Conservation (phyloP, 2,329 filamentous ascomycete genomes). For the Tolypocladium ophioglossoides region DNA sequence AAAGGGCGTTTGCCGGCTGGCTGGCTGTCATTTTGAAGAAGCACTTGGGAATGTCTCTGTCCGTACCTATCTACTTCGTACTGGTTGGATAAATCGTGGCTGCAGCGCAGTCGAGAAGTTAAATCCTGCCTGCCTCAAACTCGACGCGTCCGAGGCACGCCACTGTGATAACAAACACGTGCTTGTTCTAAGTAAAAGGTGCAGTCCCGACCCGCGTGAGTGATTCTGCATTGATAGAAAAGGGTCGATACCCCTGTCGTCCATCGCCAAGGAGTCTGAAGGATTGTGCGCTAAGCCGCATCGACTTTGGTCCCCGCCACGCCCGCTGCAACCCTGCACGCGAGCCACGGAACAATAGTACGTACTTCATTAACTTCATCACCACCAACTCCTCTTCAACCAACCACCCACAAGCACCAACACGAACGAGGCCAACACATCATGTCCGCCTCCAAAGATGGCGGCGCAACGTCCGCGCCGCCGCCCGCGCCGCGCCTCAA, state of each 20-base stretch:
- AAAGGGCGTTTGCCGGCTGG: neutral
- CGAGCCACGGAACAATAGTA: too few relatives aligned
- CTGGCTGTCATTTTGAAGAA: neutral
- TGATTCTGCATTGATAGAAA: too few relatives aligned
- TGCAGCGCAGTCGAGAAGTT: too few relatives aligned
- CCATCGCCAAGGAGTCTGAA: too few relatives aligned
- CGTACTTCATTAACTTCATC: neutral
- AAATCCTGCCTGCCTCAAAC: too few relatives aligned
- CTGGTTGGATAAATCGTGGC: neutral
- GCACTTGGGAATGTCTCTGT: neutral
- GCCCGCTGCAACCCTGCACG: too few relatives aligned
- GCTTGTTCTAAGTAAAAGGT: too few relatives aligned
- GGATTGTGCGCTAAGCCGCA: neutral
- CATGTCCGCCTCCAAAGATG: constrained; percentile 18
- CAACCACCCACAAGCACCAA: neutral
- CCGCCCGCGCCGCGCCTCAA: constrained; percentile 21
- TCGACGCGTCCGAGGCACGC: neutral
- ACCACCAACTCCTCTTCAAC: neutral
- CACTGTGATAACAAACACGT: too few relatives aligned
- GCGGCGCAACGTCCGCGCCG: constrained; percentile 12
- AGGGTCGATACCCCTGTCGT: too few relatives aligned
- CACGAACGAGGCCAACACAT: neutral
- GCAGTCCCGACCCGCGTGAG: too few relatives aligned
- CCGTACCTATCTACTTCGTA: neutral
- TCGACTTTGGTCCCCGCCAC: neutral